Base-by-base conservation (phyloP, 257 asterid genomes). In the Jaltomata sinuosa region DNA sequence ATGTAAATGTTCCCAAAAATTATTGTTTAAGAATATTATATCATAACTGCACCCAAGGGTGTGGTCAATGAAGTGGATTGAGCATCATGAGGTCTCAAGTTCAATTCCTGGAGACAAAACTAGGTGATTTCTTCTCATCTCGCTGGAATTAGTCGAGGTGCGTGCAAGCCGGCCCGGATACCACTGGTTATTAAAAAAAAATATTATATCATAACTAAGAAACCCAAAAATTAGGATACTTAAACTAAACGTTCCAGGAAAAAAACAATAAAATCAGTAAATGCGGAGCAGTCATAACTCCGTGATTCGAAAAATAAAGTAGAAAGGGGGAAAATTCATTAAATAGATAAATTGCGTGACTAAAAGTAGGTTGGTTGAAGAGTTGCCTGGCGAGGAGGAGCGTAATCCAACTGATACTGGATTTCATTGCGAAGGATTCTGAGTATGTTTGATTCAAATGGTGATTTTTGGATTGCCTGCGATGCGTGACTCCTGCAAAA, bases 301-400 rank as follows among this genome's bases (percentile, higher is more conserved):
- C 15, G 79, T 36, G 50, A 69, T 11, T 16, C 1, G 29, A 9
- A 80, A 36, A 81, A 81, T 40, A 59, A 7, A 81, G 12, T 11
- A 18, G 7, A 49, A 11, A n/a, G 21, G 38, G 19, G 38, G 19
- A n/a, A 62, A 62, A 10, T 62, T 62, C 38, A 27, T 62, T 4
- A 64, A 14, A 2, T 10, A 42, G 55, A 42, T 42, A 72, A 38
- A 69, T 42, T 38, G 52, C 53, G 31, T 3, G 25, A 54, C 3
- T 19, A 54, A 19, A 53, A 54, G 27, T 19, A 54, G 25, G 45
- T 65, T 31, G 2, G 8, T 74, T 6, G 18, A 50, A 38, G 34
- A 54, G 14, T 76, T 83, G 72, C 86, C 86, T 57, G 64, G 27
- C 40, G 77, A 19, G 86, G 83, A 84, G 86, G 86, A 42, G 86